Percentiles rank a stretch among this genome's conserved stretches.
Conservation (phyloP, 208 protist species). For the Wallacemonas sp. region DNA sequence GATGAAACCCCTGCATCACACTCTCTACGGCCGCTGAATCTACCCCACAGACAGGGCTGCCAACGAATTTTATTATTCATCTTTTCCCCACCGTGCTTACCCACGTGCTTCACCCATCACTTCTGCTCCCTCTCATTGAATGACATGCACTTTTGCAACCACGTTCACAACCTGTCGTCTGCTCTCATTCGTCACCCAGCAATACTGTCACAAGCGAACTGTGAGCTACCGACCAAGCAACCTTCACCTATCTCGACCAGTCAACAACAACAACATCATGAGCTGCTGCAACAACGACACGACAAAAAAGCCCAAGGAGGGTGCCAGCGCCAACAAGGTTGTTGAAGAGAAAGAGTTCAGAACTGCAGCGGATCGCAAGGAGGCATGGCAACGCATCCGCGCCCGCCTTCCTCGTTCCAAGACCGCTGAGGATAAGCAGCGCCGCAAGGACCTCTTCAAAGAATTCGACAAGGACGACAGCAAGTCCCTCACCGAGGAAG, state of each 20-base stretch:
- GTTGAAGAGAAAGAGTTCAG: conserved; percentile 20
- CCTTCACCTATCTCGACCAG: too few relatives aligned
- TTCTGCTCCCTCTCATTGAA: too few relatives aligned
- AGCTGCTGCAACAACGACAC: background rate
- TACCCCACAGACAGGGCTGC: too few relatives aligned
- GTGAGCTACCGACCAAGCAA: background rate
- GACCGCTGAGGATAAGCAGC: conserved; percentile 33
- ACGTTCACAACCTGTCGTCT: too few relatives aligned
- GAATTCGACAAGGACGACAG: conserved; percentile 61
- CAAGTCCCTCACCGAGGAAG: conserved; percentile 51
- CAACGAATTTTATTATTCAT: too few relatives aligned
- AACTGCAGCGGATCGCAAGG: conserved; percentile 36
- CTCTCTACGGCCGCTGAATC: too few relatives aligned
- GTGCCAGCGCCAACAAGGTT: conserved; percentile 1
- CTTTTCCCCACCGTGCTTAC: too few relatives aligned
- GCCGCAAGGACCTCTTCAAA: conserved; percentile 63
- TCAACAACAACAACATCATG: background rate
- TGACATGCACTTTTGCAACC: too few relatives aligned
- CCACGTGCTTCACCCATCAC: too few relatives aligned
- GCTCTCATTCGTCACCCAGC: too few relatives aligned
- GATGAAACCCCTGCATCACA: too few relatives aligned
- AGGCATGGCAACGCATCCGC: conserved; percentile 42
- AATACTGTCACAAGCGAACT: background rate
- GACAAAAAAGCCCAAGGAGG: conserved; percentile 21
- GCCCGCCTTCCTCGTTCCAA: conserved; percentile 22